Evolutionary conservation across 2,329 filamentous ascomycete species (phyloP), one percentile per base, ranked within the genome.

Genomic region (Blastomyces parvus): DNA sequence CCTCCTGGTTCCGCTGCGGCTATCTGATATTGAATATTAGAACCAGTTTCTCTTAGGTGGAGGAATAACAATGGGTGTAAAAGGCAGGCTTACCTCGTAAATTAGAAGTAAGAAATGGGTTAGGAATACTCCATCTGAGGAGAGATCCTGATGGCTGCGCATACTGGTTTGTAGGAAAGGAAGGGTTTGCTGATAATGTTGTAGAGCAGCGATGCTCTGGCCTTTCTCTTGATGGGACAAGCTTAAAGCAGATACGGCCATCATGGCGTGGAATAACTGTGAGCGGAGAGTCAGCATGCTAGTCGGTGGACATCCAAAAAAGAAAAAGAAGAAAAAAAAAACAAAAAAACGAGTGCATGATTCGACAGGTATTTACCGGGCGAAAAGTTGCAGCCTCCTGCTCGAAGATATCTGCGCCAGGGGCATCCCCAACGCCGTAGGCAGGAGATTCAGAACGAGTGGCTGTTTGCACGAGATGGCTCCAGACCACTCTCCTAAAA

Each of bases 61-160:
- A n/a, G n/a, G 33, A 9, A 8, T 19, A 27, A n/a, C 11, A 27
- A 13, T 13, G 42, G 56, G 17, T 27, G 27, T 27, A 14, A 59
- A 19, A 9, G 22, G 17, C 19, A 9, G 36, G 25, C 6, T 71
- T 64, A 83, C 80, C 73, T 85, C 83, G 68, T 84, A 84, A 25
- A 84, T 72, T 40, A 84, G 76, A 8, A 85, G 76, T 3, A 85
- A 72, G 65, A 84, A 84, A 69, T 85, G 82, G 1, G 82, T 81
- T 36, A 84, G 76, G 64, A 85, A 81, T 30, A 81, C 76, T n/a
- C 81, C 82, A 68, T 85, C 81, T 0, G 81, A 83, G 22, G 80
- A 76, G n/a, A 84, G 72, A 67, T 85, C 80, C 56, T 81, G 75
- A 14, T 78, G 73, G 52, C 75, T 79, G 30, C 74, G 75, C 8